Evolutionary conservation across 1,139 yeast genomes (phyloP), one percentile per base, ranked within the genome.

Genomic region (Kluyveromyces marxianus): DNA sequence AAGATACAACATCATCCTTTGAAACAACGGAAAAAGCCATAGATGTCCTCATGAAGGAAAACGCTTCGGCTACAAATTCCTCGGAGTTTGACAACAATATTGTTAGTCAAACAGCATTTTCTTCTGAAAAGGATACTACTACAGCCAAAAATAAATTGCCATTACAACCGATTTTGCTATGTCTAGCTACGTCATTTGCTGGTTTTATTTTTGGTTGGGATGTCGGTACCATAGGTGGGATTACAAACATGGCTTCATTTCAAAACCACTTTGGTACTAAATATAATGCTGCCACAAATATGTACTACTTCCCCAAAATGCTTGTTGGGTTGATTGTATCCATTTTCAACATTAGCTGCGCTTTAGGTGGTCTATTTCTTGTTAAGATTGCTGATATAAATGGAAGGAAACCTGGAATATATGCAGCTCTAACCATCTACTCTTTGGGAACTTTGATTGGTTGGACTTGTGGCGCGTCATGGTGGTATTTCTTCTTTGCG

Each of bases 201-300:
- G 90, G 89, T 3, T 77, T 81, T 50, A 76, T 81, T 14, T 81
- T 81, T 57, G 90, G 90, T 32, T 82, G 79, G 70, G 90, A 83
- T 66, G 79, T 84, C 45, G 89, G 89, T 47, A 81, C 84, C 41
- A 74, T 82, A 56, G 84, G 87, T 38, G 87, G 87, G 32, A 70
- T 81, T 48, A 72, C 81, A 30, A 79, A 79, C 58, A 72, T 80
- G 76, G 57, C 71, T 6, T 71, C 77, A 42, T 82, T 79, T 62
- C 63, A 66, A 51, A 44, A 56, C 25, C 66, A 71, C 44, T 81
- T 77, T 56, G 86, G 81, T 47, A 66, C 69, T 46, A 41, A 63
- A 39, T 56, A 58, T 10, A 58, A 63, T 38, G 55, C 57, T 26
- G 69, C 70, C 2, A 50, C 54, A 4, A 52, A 51, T 46, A 58